Evolutionary conservation across 805 yeast species (phyloP).

Genomic region (Starmera pachycereana): DNA sequence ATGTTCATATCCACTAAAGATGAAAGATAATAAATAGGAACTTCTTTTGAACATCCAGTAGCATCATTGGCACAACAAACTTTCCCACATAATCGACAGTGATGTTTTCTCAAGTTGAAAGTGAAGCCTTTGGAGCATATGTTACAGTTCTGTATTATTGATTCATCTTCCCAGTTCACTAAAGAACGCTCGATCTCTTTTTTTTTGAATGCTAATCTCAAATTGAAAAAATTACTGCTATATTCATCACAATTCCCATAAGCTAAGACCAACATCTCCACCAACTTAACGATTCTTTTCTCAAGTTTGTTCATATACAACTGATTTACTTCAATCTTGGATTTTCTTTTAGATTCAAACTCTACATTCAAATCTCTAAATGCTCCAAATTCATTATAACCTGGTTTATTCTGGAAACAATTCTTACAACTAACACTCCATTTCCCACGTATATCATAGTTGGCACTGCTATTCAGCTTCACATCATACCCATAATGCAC

Average conservation of each 20-base stretch:
- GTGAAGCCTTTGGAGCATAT: slow-evolving; percentile 53
- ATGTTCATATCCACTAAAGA: slow-evolving; percentile 7
- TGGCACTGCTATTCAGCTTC: slow-evolving; percentile 37
- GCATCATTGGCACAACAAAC: slow-evolving; percentile 63
- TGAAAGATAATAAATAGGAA: slow-evolving; percentile 32
- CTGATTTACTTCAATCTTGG: slow-evolving; percentile 35
- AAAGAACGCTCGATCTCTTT: slow-evolving; percentile 34
- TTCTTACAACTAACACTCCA: slow-evolving; percentile 62
- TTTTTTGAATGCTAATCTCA: slow-evolving; percentile 20
- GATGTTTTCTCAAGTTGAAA: slow-evolving; percentile 64
- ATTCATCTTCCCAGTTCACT: slow-evolving; percentile 59
- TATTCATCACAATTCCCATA: slow-evolving; percentile 11
- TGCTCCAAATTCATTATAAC: slow-evolving; percentile 37
- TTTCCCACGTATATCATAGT: slow-evolving; percentile 41
- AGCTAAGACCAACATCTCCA: slow-evolving; percentile 21
- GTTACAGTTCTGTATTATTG: slow-evolving; percentile 39
- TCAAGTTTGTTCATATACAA: slow-evolving; percentile 49
- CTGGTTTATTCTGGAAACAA: slow-evolving; percentile 51
- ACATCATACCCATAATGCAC: slow-evolving; percentile 41
- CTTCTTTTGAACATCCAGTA: slow-evolving; percentile 63
- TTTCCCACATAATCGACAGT: slow-evolving; percentile 81
- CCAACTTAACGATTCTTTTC: slow-evolving; percentile 43
- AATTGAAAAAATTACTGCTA: slow-evolving; percentile 15
- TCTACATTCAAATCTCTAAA: slow-evolving; percentile 32
- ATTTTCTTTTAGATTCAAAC: slow-evolving; percentile 33